Evolutionary conservation across 768 basidiomycete genomes (phyloP).

Genomic region (Phylloporus rhodoxanthus): DNA sequence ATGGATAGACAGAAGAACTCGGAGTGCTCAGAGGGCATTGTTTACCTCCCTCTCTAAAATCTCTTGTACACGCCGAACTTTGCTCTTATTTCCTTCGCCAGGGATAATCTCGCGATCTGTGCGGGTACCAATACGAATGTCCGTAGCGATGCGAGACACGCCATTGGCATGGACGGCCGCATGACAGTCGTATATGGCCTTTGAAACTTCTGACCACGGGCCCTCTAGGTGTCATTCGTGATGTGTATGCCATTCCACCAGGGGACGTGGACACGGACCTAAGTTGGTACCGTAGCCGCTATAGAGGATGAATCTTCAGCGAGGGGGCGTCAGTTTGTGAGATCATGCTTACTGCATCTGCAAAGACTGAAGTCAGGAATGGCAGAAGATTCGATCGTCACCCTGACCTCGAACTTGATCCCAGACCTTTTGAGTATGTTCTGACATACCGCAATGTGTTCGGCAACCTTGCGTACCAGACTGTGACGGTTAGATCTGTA

Average conservation of each 20-base stretch:
- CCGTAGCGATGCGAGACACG: slow-evolving; percentile 75
- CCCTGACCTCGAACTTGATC: slow-evolving; percentile 69
- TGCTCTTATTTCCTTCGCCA: slow-evolving; percentile 71
- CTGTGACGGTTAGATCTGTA: neutral
- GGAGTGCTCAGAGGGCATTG: neutral
- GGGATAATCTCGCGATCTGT: slow-evolving; percentile 57
- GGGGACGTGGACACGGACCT: slow-evolving; percentile 36
- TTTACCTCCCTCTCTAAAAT: slow-evolving; percentile 48
- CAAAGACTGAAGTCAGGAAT: neutral
- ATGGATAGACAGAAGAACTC: neutral
- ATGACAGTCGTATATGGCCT: slow-evolving; percentile 90
- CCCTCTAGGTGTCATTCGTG: slow-evolving; percentile 47
- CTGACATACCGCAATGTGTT: slow-evolving; percentile 78
- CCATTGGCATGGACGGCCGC: slow-evolving; percentile 76
- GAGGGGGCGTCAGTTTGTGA: slow-evolving; percentile 22
- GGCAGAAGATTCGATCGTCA: neutral
- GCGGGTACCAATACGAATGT: slow-evolving; percentile 93
- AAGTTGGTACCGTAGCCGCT: slow-evolving; percentile 93
- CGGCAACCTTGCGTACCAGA: slow-evolving; percentile 48
- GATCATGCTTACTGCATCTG: slow-evolving; percentile 36
- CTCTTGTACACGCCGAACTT: slow-evolving; percentile 75
- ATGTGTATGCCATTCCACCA: neutral
- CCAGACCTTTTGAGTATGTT: slow-evolving; percentile 78
- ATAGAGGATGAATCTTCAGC: slow-evolving; percentile 5
- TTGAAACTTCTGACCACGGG: slow-evolving; percentile 76